phyloP scores from a whole-genome alignment of 805 yeast species.

The Debaryomyces tyrocola region DNA sequence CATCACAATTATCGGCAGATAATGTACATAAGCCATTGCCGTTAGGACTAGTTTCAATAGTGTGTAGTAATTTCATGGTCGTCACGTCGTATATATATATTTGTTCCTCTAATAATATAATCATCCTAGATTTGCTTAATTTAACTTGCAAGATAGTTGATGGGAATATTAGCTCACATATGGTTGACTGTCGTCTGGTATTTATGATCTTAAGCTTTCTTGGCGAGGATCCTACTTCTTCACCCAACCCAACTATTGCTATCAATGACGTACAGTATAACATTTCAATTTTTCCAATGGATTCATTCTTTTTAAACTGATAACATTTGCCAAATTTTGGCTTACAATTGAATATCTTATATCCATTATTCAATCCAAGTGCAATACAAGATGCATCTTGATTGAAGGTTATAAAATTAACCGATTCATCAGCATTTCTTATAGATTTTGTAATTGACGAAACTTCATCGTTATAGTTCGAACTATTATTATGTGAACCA shows the following conservation, averaged over 20 bases:
- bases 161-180: slow-evolving; percentile 45
- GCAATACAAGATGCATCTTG: slow-evolving; percentile 87
- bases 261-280: slow-evolving; percentile 83
- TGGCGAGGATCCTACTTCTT: slow-evolving; percentile 70
- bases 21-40: slow-evolving; percentile 59
- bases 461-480: neutral
- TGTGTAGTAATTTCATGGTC: slow-evolving; percentile 42
- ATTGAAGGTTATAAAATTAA: slow-evolving; percentile 60
- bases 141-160: slow-evolving; percentile 40
- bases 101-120: slow-evolving; percentile 43
- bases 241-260: slow-evolving; percentile 80
- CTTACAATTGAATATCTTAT: slow-evolving; percentile 81
- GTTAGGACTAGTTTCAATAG: slow-evolving; percentile 46
- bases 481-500: neutral
- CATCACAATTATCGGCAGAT: slow-evolving; percentile 36
- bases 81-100: slow-evolving; percentile 43
- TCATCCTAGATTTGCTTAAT: slow-evolving; percentile 31
- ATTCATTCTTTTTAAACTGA: slow-evolving; percentile 41
- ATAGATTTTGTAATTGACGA: neutral
- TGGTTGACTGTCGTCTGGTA: slow-evolving; percentile 61
- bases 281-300: slow-evolving; percentile 81
- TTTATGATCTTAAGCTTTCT: slow-evolving; percentile 79
- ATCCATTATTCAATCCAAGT: slow-evolving; percentile 63
- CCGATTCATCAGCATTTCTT: slow-evolving; percentile 20
- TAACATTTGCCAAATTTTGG: slow-evolving; percentile 30